Conservation (phyloP, 2,329 filamentous ascomycete species). For the Davidsoniella eucalypti region DNA sequence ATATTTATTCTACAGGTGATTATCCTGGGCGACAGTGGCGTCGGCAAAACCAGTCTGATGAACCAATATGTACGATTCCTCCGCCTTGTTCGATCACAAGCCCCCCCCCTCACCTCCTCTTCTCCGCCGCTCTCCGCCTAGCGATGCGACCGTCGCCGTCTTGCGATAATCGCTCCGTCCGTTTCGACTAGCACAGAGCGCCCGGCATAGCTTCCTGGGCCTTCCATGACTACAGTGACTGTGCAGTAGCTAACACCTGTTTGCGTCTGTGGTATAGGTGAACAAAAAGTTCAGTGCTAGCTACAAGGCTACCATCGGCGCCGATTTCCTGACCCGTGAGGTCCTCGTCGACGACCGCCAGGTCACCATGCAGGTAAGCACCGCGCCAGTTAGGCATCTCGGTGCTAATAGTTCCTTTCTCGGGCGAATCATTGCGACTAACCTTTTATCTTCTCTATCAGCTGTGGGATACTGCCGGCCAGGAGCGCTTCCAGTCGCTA, state of each 20-base stretch:
- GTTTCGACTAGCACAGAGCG: too few species aligned
- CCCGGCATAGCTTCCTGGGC: background rate
- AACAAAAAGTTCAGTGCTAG: constrained; percentile 99
- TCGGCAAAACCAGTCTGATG: constrained; percentile 99
- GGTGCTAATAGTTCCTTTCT: background rate
- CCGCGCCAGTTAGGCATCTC: background rate
- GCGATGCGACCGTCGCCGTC: background rate
- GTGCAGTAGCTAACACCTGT: too few species aligned
- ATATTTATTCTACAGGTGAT: constrained; percentile 52
- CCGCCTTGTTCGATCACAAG: constrained; percentile 4
- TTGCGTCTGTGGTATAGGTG: constrained; percentile 43
- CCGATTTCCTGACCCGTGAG: constrained; percentile 96
- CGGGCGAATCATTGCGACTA: constrained; percentile 3
- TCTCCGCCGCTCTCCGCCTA: background rate
- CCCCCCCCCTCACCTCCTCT: background rate
- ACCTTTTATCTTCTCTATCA: constrained; percentile 22
- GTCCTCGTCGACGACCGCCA: constrained; percentile 92
- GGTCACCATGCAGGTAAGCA: constrained; percentile 82
- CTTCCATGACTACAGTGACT: background rate
- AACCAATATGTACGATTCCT: constrained; percentile 88
- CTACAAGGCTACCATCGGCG: constrained; percentile 98
- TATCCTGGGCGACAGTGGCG: constrained; percentile 95
- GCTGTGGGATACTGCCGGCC: constrained; percentile 96
- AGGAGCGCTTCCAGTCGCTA: constrained; percentile 93
- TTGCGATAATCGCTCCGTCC: too few species aligned